Conservation (phyloP, 768 basidiomycete genomes). For the Terana coerulea region DNA sequence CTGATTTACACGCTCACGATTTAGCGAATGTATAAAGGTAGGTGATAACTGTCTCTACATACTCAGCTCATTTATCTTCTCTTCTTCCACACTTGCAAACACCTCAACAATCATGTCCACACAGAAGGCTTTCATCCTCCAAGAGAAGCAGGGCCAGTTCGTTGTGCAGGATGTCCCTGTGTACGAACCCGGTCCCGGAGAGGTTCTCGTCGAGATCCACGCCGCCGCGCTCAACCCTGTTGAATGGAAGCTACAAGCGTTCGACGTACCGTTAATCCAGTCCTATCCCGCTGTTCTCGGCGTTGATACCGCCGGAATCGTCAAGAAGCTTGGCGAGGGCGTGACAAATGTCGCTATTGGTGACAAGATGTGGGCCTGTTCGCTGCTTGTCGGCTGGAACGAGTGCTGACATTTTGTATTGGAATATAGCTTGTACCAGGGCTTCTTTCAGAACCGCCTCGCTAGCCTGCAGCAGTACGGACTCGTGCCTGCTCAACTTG, state of each 20-base stretch:
- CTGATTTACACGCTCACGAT: no score
- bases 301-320: conserved; percentile 29
- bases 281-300: conserved; percentile 28
- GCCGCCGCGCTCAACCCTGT: conserved; percentile 14
- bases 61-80: no score
- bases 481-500: conserved; percentile 19
- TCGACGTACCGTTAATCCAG: conserved; percentile 24
- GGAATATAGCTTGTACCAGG: not conserved
- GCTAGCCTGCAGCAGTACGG: conserved; percentile 23
- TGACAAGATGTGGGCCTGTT: conserved; percentile 35
- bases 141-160: conserved; percentile 1
- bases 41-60: no score
- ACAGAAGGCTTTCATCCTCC: conserved; percentile 17
- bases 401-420: not conserved
- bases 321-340: conserved; percentile 36
- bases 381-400: not conserved
- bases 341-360: conserved; percentile 35
- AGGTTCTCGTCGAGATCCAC: conserved; percentile 13
- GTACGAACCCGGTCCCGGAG: conserved; percentile 19
- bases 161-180: conserved; percentile 6
- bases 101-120: no score
- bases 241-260: conserved; percentile 17
- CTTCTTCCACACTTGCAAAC: no score
- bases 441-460: not conserved
- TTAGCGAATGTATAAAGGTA: no score